Base-by-base conservation (phyloP, 2,329 filamentous ascomycete species). In the Pestalotiopsis sp. region DNA sequence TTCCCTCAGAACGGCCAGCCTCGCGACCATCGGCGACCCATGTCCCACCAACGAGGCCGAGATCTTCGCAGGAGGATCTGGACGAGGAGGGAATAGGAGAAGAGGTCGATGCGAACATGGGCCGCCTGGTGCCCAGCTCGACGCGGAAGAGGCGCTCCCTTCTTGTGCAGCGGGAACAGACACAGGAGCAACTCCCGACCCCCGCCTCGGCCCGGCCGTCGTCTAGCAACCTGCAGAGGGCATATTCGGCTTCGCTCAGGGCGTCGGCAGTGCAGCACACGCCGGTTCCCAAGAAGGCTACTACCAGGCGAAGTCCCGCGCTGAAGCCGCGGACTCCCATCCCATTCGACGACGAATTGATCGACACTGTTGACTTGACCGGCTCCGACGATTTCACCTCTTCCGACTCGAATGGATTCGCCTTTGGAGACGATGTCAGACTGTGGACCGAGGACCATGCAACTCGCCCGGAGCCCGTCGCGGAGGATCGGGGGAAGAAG, bases 111-210 rank as follows among this genome's bases (percentile, higher is more conserved):
- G 78, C 70, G 55, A 74, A 68, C 20, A 87, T 87, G 84, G 83
- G 81, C 35, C 79, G 79, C 60, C 73, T 85, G 62, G 80, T 79
- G 14, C 80, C 82, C 6, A 81, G 77, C 58, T 77, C 79, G n/a
- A 82, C 78, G 69, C 75, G 80, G 4, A 86, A 80, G 70, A 83
- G 81, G 67, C 82, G 82, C 5, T 80, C 79, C 35, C 79, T 86
- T 30, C 69, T 84, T 24, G 77, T 81, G 9, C 81, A 78, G 58
- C 78, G 79, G 69, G 77, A 82, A 61, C 82, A 81, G 63, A 81
- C 77, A 55, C 78, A 79, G 69, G 77, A 82, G 59, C 82, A 81
- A 63, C 77, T 82, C 56, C 78, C 81, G 10, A 83, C 82, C 0
- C 83, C 84, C 2, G 72, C 75, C 22, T 79, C 80, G 35, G 79